Percentiles rank a stretch among this genome's conserved stretches.
Conservation (phyloP, 371 early-diverging fungal genomes). For the Mortierella sp. region DNA sequence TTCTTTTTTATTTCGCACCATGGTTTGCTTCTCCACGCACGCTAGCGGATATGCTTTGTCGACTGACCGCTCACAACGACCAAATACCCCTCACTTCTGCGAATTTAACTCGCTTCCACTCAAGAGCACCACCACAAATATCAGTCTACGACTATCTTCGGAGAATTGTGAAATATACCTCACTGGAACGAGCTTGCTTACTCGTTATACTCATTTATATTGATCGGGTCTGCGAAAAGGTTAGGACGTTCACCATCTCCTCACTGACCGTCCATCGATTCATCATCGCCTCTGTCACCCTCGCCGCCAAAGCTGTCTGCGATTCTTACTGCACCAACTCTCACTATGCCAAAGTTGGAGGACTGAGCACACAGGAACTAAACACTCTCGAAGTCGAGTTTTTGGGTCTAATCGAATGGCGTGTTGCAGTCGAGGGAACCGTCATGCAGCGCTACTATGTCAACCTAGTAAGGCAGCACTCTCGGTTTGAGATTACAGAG, state of each 20-base stretch:
- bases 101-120: constrained; percentile 96
- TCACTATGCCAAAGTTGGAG: constrained; percentile 95
- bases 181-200: constrained; percentile 90
- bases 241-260: constrained; percentile 89
- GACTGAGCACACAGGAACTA: constrained; percentile 91
- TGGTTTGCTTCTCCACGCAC: not conserved
- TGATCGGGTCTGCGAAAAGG: constrained; percentile 87
- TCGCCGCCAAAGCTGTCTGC: constrained; percentile 89
- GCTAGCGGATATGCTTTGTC: constrained; percentile 82
- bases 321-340: constrained; percentile 90
- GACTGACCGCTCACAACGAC: constrained; percentile 89
- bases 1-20: not conserved
- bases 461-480: constrained; percentile 82
- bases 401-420: constrained; percentile 90
- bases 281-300: constrained; percentile 92
- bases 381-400: constrained; percentile 97
- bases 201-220: constrained; percentile 92
- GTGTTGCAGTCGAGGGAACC: constrained; percentile 79
- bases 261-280: constrained; percentile 95
- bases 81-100: constrained; percentile 83
- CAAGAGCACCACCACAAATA: constrained; percentile 93
- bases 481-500: constrained; percentile 57
- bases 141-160: constrained; percentile 83
- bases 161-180: constrained; percentile 91
- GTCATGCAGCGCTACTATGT: constrained; percentile 90